Evolutionary conservation across 306 rosid species (phyloP).

Genomic region (Malus sieversii): DNA sequence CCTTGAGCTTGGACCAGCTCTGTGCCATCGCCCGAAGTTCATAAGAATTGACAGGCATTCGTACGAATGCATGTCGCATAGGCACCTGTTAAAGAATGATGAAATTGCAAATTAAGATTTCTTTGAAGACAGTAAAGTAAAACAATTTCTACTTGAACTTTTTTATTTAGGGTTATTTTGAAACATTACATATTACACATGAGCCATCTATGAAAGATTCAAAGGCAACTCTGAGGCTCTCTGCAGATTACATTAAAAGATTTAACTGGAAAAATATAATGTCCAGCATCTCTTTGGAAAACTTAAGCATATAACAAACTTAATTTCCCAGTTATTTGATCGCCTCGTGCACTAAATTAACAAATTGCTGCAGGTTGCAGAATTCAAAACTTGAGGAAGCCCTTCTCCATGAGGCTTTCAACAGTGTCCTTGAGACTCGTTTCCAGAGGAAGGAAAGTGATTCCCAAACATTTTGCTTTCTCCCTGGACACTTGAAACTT

Average conservation of each 20-base stretch:
- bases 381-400: background rate
- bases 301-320: too few species aligned
- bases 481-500: constrained; percentile 4
- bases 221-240: too few species aligned
- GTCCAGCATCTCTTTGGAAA: too few species aligned
- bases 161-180: background rate
- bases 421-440: constrained; percentile 11
- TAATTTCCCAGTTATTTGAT: too few species aligned
- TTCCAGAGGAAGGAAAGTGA: constrained; percentile 13
- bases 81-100: too few species aligned
- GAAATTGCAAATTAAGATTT: background rate
- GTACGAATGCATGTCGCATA: too few species aligned
- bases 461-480: constrained; percentile 18
- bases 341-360: background rate
- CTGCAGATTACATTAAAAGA: too few species aligned
- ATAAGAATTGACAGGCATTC: too few species aligned
- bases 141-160: background rate
- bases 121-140: background rate
- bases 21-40: too few species aligned
- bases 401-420: constrained; percentile 23
- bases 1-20: too few species aligned
- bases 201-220: too few species aligned
- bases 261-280: too few species aligned
- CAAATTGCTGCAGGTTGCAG: background rate
- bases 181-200: background rate